Percentiles rank a stretch among this genome's conserved stretches.
phyloP scores from a whole-genome alignment of 2,329 filamentous ascomycete species.

The Diaporthe velutina region DNA sequence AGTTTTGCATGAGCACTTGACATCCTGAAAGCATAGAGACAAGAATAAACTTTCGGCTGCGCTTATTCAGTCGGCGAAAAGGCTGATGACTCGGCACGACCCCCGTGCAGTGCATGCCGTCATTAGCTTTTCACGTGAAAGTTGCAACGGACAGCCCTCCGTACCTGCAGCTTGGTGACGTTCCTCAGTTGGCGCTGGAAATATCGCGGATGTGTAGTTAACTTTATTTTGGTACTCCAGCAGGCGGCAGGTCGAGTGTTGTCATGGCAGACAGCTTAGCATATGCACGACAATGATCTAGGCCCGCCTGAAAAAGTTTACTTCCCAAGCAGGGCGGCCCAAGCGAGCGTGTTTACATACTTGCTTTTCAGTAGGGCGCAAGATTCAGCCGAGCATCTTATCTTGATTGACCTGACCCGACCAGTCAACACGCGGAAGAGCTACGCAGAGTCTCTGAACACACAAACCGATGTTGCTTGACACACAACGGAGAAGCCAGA shows the following conservation, averaged over 20 bases:
- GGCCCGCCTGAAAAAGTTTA: background rate
- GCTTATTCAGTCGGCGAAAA: background rate
- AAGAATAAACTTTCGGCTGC: constrained; percentile 3
- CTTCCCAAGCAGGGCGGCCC: background rate
- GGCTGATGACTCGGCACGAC: background rate
- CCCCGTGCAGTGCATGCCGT: background rate
- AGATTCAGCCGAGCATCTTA: background rate
- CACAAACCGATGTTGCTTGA: background rate
- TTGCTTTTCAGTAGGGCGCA: background rate
- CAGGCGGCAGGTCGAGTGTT: background rate
- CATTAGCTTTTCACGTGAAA: background rate
- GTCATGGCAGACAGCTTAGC: background rate
- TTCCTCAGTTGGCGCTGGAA: background rate
- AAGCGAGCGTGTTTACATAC: background rate
- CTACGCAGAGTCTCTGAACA: background rate
- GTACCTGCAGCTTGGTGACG: background rate
- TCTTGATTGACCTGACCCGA: background rate
- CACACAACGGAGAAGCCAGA: background rate
- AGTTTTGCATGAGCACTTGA: background rate
- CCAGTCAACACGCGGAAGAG: background rate
- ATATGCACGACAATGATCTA: constrained; percentile 9
- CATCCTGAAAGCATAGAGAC: background rate
- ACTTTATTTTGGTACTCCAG: background rate
- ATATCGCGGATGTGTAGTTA: background rate
- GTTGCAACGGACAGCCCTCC: background rate